Evolutionary conservation across 163 green algal genomes (phyloP), one percentile per base, ranked within the genome.

Genomic region (Chlorella variabilis): DNA sequence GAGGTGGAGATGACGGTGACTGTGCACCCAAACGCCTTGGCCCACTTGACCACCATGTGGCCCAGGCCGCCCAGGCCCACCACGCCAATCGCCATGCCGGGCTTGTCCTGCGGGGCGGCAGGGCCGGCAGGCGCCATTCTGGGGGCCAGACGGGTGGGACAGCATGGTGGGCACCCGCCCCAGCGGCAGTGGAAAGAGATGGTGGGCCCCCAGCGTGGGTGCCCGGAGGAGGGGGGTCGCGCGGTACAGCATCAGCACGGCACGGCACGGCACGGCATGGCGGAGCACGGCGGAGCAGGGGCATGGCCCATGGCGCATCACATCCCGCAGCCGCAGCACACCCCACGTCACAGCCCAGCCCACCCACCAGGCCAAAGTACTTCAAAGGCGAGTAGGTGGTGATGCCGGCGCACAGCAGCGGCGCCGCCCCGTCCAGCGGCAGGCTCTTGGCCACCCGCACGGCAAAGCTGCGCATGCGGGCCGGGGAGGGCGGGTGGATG

Each of bases 321-420:
- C n/a, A n/a, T n/a, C n/a, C n/a, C n/a, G n/a, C n/a, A n/a, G n/a
- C n/a, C n/a, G n/a, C n/a, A n/a, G n/a, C n/a, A n/a, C n/a, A n/a
- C n/a, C 45, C 15, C 45, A 54, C 45, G 15, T 54, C 45, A 54
- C 45, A 54, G 45, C 45, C n/a, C n/a, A n/a, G 58, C n/a, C 25
- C 41, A 6, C 71, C 36, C 59, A 65, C 85, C 75, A 97, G 83
- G 48, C 90, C 91, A 29, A 90, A 96, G 90, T 93, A 78, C 48
- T 86, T 89, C 75, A 96, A 84, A 6, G 95, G 94, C 7, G 86
- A 90, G 83, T 92, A 95, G 63, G 87, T 90, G 42, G 92, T 98
- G 88, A 97, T 94, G 71, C 94, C 94, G 1, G 94, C 95, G 78
- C 95, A 98, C 75, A 98, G 85, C 83, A 98, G 91, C n/a, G 95